Evolutionary conservation across 495 filamentous ascomycete species (phyloP).

Genomic region (Amphirosellinia nigrospora): DNA sequence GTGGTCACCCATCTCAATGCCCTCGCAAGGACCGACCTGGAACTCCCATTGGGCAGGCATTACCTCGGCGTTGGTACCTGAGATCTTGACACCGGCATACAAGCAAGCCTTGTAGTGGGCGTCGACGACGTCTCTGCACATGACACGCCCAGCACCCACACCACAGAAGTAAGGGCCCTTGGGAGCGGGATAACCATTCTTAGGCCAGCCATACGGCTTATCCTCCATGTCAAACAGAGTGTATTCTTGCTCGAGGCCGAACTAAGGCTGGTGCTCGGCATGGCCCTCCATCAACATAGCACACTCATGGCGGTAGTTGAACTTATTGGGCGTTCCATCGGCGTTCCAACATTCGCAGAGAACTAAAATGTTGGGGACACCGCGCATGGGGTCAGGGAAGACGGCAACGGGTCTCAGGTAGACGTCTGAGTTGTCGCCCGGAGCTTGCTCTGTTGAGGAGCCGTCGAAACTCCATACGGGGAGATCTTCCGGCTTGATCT

Average conservation of each 20-base stretch:
- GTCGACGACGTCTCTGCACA: conserved; percentile 98
- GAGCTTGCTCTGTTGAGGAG: conserved; percentile 91
- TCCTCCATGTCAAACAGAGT: conserved; percentile 86
- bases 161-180: conserved; percentile 99
- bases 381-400: conserved; percentile 93
- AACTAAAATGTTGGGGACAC: conserved; percentile 82
- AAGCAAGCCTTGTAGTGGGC: conserved; percentile 98
- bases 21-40: conserved; percentile 93
- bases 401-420: conserved; percentile 91
- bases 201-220: conserved; percentile 95
- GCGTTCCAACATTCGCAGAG: conserved; percentile 95
- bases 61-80: conserved; percentile 98
- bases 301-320: conserved; percentile 93
- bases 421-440: conserved; percentile 96
- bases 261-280: conserved; percentile 87
- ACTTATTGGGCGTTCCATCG: conserved; percentile 97
- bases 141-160: conserved; percentile 96
- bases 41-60: conserved; percentile 99
- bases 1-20: conserved; percentile 94
- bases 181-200: conserved; percentile 90
- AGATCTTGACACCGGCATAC: conserved; percentile 90
- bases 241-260: conserved; percentile 97
- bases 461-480: conserved; percentile 99
- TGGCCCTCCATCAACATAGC: conserved; percentile 88
- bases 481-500: conserved; percentile 73